Conservation (phyloP, 768 basidiomycete species). For the Suillus ampliporus region DNA sequence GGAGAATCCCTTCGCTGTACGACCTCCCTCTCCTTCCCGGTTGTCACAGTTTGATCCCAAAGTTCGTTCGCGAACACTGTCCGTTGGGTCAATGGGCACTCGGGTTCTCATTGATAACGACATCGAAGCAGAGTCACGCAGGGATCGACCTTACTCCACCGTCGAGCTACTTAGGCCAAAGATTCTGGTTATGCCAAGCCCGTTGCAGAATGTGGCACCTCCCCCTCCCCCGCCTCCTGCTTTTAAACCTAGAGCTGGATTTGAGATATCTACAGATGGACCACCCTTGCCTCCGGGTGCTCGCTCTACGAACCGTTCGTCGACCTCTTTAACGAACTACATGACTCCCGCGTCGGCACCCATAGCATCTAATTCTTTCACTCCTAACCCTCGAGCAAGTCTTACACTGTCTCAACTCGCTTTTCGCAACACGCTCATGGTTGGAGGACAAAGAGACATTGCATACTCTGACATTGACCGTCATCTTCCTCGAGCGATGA, state of each 20-base stretch:
- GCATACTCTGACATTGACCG: constrained; percentile 64
- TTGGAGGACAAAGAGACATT: constrained; percentile 69
- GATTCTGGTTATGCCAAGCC: constrained; percentile 93
- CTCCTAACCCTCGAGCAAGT: constrained; percentile 75
- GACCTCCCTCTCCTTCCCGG: constrained; percentile 62
- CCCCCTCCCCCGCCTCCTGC: constrained; percentile 39
- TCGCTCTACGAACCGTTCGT: constrained; percentile 57
- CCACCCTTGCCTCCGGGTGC: constrained; percentile 81
- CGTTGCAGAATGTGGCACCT: constrained; percentile 61
- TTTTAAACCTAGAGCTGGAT: constrained; percentile 55
- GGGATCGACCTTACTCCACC: constrained; percentile 72
- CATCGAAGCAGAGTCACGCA: constrained; percentile 35
- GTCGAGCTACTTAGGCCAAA: constrained; percentile 86
- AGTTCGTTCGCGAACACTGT: constrained; percentile 62
- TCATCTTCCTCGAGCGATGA: constrained; percentile 69
- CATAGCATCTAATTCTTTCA: constrained; percentile 67
- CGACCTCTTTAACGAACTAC: constrained; percentile 40
- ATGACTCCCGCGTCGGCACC: constrained; percentile 43
- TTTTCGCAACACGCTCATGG: constrained; percentile 80
- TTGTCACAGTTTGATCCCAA: constrained; percentile 87
- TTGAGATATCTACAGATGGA: constrained; percentile 69
- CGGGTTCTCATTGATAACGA: constrained; percentile 65
- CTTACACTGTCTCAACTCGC: constrained; percentile 82
- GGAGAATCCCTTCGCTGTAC: constrained; percentile 72
- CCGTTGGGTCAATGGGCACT: constrained; percentile 71